Conservation (phyloP, 225 moss, liverwort and hornwort species). For the Climacium dendroides region DNA sequence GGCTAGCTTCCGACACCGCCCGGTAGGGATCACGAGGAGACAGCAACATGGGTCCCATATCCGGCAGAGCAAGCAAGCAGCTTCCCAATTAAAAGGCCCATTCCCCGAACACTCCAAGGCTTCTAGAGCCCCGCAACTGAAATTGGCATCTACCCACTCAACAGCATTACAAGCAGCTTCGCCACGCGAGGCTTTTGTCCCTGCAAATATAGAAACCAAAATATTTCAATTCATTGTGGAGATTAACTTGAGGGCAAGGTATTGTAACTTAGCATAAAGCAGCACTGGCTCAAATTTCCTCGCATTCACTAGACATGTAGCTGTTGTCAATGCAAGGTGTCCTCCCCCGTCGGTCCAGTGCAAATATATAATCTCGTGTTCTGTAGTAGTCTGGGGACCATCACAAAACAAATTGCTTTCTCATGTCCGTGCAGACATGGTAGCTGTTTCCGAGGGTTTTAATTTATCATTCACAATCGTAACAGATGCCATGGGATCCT, state of each 20-base stretch:
- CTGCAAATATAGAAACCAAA: neutral
- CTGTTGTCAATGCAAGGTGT: neutral
- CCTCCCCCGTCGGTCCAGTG: neutral
- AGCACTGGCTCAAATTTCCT: neutral
- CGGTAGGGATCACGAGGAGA: neutral
- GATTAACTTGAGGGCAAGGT: neutral
- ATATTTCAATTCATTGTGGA: neutral
- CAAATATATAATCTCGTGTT: neutral
- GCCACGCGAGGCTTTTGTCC: neutral
- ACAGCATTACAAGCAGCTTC: neutral
- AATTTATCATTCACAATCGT: neutral
- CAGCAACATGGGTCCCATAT: neutral
- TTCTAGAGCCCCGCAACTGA: neutral
- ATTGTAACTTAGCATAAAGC: neutral
- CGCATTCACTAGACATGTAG: neutral
- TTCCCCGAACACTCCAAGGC: neutral
- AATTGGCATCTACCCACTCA: neutral
- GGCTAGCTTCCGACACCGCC: neutral
- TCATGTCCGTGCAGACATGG: neutral
- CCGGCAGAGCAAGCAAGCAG: neutral
- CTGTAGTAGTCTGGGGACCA: neutral
- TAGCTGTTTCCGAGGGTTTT: neutral
- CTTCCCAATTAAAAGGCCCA: neutral
- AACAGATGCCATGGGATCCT: neutral
- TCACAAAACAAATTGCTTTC: neutral